Evolutionary conservation across 257 asterid genomes (phyloP).

Genomic region (Perilla frutescens): DNA sequence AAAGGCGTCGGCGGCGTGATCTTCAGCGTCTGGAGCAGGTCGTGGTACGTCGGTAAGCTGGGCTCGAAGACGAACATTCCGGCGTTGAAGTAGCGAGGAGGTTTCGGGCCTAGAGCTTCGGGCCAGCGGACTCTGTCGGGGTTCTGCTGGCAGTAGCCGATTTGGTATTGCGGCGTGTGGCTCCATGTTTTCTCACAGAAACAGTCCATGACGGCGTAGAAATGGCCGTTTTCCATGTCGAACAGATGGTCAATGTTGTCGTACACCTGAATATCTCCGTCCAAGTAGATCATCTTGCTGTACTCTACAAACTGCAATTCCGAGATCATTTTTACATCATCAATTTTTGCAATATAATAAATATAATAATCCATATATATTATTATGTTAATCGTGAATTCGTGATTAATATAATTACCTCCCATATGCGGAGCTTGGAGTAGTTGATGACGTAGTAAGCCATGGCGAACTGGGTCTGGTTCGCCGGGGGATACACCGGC

Average conservation of each 20-base stretch:
- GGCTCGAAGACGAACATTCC: slow-evolving; percentile 66
- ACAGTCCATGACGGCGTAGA: slow-evolving; percentile 63
- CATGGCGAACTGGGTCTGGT: slow-evolving; percentile 61
- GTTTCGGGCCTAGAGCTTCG: slow-evolving; percentile 46
- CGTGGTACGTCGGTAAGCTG: slow-evolving; percentile 52
- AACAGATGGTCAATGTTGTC: slow-evolving; percentile 58
- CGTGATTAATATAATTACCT: no score
- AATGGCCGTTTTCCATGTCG: slow-evolving; percentile 43
- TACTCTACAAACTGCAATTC: slow-evolving; percentile 62
- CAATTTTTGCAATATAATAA: no score
- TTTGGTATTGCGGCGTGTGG: slow-evolving; percentile 47
- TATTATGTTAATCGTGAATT: no score
- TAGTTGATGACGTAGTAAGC: slow-evolving; percentile 63
- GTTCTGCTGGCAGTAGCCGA: slow-evolving; percentile 63
- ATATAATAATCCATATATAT: no score
- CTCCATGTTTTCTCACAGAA: slow-evolving; percentile 63
- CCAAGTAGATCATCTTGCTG: slow-evolving; percentile 61
- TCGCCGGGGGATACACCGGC: slow-evolving; percentile 59
- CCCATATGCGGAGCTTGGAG: slow-evolving; percentile 66
- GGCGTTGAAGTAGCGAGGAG: slow-evolving; percentile 59
- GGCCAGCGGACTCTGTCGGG: slow-evolving; percentile 54
- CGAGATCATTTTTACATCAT: no score
- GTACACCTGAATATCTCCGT: slow-evolving; percentile 59
- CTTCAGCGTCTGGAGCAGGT: slow-evolving; percentile 42
- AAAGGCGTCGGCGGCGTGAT: slow-evolving; percentile 53